phyloP scores from a whole-genome alignment of 306 rosid species.

The Lathyrus tuberosus region DNA sequence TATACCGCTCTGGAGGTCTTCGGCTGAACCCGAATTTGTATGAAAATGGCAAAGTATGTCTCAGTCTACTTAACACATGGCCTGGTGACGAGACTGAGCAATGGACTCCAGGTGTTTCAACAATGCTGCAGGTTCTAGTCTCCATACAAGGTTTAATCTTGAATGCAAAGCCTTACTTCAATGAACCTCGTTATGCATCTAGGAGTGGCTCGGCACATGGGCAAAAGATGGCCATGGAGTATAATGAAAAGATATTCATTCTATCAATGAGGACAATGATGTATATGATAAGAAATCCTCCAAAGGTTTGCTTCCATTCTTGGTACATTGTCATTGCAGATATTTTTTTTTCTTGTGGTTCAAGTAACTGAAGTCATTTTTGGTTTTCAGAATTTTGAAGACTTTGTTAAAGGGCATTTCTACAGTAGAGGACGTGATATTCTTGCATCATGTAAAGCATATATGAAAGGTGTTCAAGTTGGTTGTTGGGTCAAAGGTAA shows the following conservation, averaged over 20 bases:
- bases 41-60: conserved; percentile 72
- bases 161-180: conserved; percentile 82
- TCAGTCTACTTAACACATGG: conserved; percentile 90
- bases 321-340: not conserved
- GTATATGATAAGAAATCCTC: conserved; percentile 69
- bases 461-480: conserved; percentile 9
- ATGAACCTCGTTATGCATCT: conserved; percentile 75
- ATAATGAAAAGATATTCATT: conserved; percentile 68
- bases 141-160: conserved; percentile 87
- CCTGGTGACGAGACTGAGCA: conserved; percentile 51
- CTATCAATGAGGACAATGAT: conserved; percentile 39
- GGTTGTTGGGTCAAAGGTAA: conserved; percentile 80
- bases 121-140: conserved; percentile 43
- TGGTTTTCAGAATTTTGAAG: too few species aligned
- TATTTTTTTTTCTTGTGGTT: not conserved
- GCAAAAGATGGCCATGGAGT: conserved; percentile 54
- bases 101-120: conserved; percentile 80
- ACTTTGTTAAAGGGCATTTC: too few species aligned
- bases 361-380: too few species aligned
- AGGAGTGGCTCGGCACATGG: conserved; percentile 58
- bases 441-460: too few species aligned
- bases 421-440: too few species aligned
- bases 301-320: conserved; percentile 63
- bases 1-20: conserved; percentile 87
- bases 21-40: conserved; percentile 90